These are phyloP conservation scores for Suillus plorans DNA, from an alignment of 768 basidiomycete genomes.

Conservation along the genomic window DNA sequence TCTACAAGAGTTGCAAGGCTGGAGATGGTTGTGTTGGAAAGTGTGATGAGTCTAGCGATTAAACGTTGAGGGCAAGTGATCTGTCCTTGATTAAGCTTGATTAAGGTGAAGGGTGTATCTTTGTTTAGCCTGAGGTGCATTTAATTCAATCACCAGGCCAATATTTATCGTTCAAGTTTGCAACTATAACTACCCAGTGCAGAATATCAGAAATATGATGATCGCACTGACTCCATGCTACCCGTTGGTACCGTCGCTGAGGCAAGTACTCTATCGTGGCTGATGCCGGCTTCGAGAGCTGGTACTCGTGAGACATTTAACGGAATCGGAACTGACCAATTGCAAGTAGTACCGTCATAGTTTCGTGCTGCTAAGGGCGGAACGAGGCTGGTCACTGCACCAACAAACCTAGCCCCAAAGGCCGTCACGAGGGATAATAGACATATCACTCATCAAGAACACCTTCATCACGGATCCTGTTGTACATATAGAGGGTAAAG, in stretches of 20 bases:
- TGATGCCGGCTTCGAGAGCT: neutral
- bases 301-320: neutral
- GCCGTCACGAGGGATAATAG: neutral
- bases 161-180: neutral
- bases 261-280: neutral
- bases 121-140: neutral
- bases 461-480: neutral
- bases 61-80: slow-evolving; percentile 3
- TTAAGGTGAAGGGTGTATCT: neutral
- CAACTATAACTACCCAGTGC: neutral
- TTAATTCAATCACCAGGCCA: neutral
- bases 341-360: too few relatives aligned
- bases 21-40: neutral
- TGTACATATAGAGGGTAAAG: neutral
- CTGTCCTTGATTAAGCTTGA: slow-evolving; percentile 6
- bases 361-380: too few relatives aligned
- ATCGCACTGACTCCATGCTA: neutral
- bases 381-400: too few relatives aligned
- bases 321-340: neutral
- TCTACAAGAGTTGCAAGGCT: neutral
- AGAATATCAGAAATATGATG: neutral
- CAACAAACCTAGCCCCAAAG: neutral
- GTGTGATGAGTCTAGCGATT: slow-evolving; percentile 3
- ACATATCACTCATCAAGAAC: neutral
- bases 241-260: neutral